Conservation (phyloP, 1,284 basidiomycete species). For the Veloporphyrellus conicus region DNA sequence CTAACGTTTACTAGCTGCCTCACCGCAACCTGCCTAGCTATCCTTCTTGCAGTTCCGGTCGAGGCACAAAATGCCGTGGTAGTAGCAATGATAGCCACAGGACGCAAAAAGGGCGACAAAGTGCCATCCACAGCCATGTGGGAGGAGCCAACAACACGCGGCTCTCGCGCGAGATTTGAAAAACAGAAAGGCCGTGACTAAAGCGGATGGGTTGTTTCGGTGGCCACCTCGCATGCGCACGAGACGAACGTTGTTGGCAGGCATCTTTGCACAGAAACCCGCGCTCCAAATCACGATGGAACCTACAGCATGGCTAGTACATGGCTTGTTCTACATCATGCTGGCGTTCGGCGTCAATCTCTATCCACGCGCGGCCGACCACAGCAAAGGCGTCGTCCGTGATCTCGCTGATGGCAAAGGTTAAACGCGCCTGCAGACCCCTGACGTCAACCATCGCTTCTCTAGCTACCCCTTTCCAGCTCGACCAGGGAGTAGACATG, state of each 20-base stretch:
- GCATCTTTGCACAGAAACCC: neutral
- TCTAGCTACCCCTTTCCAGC: constrained; percentile 1
- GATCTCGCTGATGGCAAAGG: constrained; percentile 21
- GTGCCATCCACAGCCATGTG: constrained; percentile 1
- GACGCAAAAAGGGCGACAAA: neutral
- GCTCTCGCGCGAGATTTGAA: neutral
- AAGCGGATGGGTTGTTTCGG: neutral
- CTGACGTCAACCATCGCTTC: constrained; percentile 20
- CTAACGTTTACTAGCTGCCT: neutral
- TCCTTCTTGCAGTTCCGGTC: neutral
- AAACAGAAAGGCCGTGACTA: neutral
- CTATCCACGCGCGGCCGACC: neutral
- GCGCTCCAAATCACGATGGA: neutral
- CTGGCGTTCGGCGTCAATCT: constrained; percentile 6
- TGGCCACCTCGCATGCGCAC: neutral
- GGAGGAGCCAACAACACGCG: constrained; percentile 4
- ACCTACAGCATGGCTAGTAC: constrained; percentile 20
- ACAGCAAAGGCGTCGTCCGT: constrained; percentile 12
- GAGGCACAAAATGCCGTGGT: constrained; percentile 2
- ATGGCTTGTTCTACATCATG: constrained; percentile 1
- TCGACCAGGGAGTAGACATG: constrained; percentile 16
- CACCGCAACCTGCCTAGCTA: neutral
- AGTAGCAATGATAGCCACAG: neutral
- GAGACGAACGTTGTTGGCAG: constrained; percentile 1
- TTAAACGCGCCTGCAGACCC: constrained; percentile 19